A percentile compares a stretch with the other conserved stretches of the same genome.
phyloP scores from a whole-genome alignment of 176 grass and related monocot species.

The Zoysia japonica region DNA sequence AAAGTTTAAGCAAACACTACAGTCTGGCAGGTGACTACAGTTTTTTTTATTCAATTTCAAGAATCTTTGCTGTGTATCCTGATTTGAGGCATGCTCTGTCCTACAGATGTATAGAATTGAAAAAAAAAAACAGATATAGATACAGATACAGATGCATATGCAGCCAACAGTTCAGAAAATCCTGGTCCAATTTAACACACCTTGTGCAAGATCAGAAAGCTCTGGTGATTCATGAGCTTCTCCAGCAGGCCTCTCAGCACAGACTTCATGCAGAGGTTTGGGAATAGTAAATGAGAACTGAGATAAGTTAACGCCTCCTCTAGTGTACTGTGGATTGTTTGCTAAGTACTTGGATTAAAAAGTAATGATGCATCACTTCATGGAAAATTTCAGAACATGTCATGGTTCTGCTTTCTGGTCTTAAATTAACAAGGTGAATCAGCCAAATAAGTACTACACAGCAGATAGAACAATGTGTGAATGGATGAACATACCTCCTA shows the following conservation, averaged over 20 bases:
- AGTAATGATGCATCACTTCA: constrained; percentile 16
- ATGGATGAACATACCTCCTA: constrained; percentile 45
- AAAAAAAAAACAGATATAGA: not conserved
- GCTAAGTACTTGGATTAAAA: constrained; percentile 56
- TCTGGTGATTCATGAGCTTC: constrained; percentile 34
- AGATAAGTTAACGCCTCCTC: constrained; percentile 52
- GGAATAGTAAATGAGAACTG: constrained; percentile 62
- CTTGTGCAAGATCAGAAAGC: constrained; percentile 43
- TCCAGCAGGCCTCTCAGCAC: constrained; percentile 36
- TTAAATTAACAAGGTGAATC: constrained; percentile 21
- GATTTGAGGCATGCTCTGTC: constrained; percentile 18
- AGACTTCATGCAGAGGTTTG: constrained; percentile 49
- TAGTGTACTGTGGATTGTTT: constrained; percentile 51
- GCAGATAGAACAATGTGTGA: constrained; percentile 17
- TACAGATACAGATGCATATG: not conserved
- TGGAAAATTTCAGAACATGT: not conserved
- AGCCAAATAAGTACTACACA: not conserved
- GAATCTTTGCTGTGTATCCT: not conserved
- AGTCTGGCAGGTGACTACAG: not conserved
- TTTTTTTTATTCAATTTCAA: constrained; percentile 16
- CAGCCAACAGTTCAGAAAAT: constrained; percentile 17
- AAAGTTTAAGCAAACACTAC: constrained; percentile 4
- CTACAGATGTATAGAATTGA: not conserved
- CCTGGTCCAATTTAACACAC: constrained; percentile 29
- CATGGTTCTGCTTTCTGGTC: not conserved